These are phyloP conservation scores for Fusarium sp. DNA, from an alignment of 2,329 filamentous ascomycete species.

Conservation along the genomic window DNA sequence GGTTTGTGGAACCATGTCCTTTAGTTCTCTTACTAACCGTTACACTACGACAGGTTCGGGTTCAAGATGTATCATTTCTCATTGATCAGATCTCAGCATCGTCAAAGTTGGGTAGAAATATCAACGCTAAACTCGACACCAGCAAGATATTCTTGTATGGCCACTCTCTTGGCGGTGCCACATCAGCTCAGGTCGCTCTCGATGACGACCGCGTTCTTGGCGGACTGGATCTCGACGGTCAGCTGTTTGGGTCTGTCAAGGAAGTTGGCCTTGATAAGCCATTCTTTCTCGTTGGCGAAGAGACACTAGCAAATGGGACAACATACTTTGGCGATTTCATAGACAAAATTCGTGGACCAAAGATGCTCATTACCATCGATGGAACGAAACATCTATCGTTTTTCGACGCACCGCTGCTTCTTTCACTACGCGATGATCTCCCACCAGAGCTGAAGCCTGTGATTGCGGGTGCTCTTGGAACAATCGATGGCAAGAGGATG, in stretches of 20 bases:
- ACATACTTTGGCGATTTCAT: constrained; percentile 9
- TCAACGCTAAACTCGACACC: not conserved
- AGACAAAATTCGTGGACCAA: constrained; percentile 10
- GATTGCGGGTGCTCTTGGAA: constrained; percentile 9
- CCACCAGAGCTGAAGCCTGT: not conserved
- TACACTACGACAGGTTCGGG: constrained; percentile 1
- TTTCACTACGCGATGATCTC: not conserved
- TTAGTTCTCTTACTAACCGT: not conserved
- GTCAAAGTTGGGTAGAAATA: not conserved
- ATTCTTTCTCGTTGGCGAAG: constrained; percentile 13
- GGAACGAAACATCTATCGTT: constrained; percentile 15
- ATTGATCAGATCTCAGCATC: constrained; percentile 40
- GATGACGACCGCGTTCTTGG: constrained; percentile 53
- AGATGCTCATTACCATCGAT: constrained; percentile 19
- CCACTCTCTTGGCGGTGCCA: constrained; percentile 38
- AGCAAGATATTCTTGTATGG: constrained; percentile 19
- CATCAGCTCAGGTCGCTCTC: constrained; percentile 49
- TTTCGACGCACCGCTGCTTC: constrained; percentile 24
- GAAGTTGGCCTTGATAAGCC: constrained; percentile 35
- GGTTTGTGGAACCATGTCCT: not conserved
- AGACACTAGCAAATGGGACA: not conserved
- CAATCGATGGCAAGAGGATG: constrained; percentile 6
- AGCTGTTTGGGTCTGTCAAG: constrained; percentile 44
- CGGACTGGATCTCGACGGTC: constrained; percentile 46
- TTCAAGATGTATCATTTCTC: constrained; percentile 21